Evolutionary conservation across 768 basidiomycete species (phyloP).

Genomic region (Xerocomellus amylosporus): DNA sequence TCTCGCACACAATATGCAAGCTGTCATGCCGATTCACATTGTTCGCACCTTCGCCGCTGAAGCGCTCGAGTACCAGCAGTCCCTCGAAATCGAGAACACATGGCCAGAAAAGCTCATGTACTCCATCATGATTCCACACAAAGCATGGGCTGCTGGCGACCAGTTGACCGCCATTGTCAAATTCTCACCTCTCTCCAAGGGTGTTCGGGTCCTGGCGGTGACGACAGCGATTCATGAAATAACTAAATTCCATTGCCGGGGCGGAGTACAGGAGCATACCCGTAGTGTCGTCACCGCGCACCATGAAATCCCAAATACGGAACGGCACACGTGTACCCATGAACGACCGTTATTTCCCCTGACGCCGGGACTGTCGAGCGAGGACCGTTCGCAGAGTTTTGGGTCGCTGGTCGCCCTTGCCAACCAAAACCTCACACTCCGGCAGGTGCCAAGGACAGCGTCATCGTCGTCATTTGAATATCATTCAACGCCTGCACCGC

Average conservation of each 20-base stretch:
- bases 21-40: slow-evolving; percentile 59
- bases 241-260: slow-evolving; percentile 56
- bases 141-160: slow-evolving; percentile 93
- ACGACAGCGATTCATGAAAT: slow-evolving; percentile 72
- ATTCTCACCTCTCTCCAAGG: slow-evolving; percentile 84
- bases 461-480: slow-evolving; percentile 16
- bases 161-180: slow-evolving; percentile 78
- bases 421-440: slow-evolving; percentile 13
- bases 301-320: slow-evolving; percentile 62
- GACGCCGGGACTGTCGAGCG: slow-evolving; percentile 17
- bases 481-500: background rate
- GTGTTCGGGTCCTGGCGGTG: slow-evolving; percentile 67
- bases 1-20: slow-evolving; percentile 65
- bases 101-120: slow-evolving; percentile 99
- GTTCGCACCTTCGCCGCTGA: slow-evolving; percentile 73
- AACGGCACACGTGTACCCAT: slow-evolving; percentile 11
- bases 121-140: slow-evolving; percentile 88
- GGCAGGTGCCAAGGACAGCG: slow-evolving; percentile 12
- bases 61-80: slow-evolving; percentile 93
- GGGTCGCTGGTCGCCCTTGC: slow-evolving; percentile 10
- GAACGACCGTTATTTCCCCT: slow-evolving; percentile 2
- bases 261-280: slow-evolving; percentile 57
- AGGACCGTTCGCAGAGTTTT: slow-evolving; percentile 13
- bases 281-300: slow-evolving; percentile 58
- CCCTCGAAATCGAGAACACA: slow-evolving; percentile 92